These are phyloP conservation scores for Basipetospora chlamydospora DNA, from an alignment of 2,329 filamentous ascomycete genomes.

Conservation along the genomic window DNA sequence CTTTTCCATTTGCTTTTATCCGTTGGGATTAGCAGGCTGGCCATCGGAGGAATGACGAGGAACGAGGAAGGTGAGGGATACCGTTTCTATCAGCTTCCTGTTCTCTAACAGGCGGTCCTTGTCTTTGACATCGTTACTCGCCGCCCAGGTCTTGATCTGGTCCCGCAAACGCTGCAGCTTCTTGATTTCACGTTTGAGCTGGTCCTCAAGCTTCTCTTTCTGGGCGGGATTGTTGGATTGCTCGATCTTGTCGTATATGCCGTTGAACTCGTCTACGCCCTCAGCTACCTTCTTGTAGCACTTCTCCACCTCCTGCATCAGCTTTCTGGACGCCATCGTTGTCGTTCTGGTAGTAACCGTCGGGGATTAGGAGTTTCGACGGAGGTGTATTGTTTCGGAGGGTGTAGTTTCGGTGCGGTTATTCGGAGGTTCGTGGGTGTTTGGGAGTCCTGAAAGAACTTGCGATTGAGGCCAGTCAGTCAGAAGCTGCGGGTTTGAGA, in stretches of 20 bases:
- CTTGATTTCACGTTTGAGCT: slow-evolving; percentile 98
- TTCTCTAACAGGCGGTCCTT: slow-evolving; percentile 91
- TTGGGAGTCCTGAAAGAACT: too few species aligned
- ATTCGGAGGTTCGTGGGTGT: too few species aligned
- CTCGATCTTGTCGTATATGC: slow-evolving; percentile 95
- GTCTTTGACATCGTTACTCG: slow-evolving; percentile 98
- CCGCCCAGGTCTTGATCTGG: slow-evolving; percentile 99
- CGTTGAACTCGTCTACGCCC: slow-evolving; percentile 82
- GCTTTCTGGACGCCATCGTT: slow-evolving; percentile 86
- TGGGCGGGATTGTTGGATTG: slow-evolving; percentile 84
- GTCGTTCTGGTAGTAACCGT: too few species aligned
- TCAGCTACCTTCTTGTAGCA: slow-evolving; percentile 98
- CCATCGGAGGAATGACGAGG: too few species aligned
- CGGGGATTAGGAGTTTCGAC: too few species aligned
- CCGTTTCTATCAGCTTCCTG: slow-evolving; percentile 92
- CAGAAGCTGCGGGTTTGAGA: too few species aligned
- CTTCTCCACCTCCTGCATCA: slow-evolving; percentile 96
- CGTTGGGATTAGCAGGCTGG: too few species aligned
- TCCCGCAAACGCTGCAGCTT: slow-evolving; percentile 94
- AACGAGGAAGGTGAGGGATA: too few species aligned
- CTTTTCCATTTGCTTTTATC: slow-evolving; percentile 80
- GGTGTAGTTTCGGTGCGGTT: too few species aligned
- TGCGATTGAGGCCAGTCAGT: too few species aligned
- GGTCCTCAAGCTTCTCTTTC: slow-evolving; percentile 96
- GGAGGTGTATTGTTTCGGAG: too few species aligned